Conservation (phyloP, 1,139 yeast genomes). For the Pichia inconspicua region DNA sequence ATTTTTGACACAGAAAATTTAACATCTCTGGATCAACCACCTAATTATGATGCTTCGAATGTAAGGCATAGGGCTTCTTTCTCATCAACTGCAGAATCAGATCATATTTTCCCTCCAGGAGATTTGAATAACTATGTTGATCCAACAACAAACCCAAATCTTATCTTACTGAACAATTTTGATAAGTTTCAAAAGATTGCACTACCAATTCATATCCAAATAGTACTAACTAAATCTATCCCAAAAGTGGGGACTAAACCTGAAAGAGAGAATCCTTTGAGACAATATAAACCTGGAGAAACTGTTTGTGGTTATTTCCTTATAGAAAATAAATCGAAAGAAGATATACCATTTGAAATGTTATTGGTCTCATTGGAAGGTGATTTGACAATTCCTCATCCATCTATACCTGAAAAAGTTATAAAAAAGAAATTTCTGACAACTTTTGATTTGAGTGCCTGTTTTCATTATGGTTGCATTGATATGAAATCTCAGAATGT, state of each 20-base stretch:
- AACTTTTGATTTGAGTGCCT: constrained; percentile 36
- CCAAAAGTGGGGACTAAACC: constrained; percentile 26
- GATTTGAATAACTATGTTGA: constrained; percentile 13
- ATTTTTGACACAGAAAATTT: constrained; percentile 19
- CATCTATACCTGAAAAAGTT: constrained; percentile 2
- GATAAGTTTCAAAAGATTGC: constrained; percentile 27
- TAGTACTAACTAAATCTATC: constrained; percentile 31
- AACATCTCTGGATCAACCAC: constrained; percentile 14
- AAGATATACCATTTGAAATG: constrained; percentile 45
- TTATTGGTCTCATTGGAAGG: constrained; percentile 56
- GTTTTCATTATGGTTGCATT: constrained; percentile 33
- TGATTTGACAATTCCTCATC: constrained; percentile 16
- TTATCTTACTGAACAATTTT: constrained; percentile 30
- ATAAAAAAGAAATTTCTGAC: constrained; percentile 29
- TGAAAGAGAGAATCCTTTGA: constrained; percentile 30
- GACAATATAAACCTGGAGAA: constrained; percentile 50
- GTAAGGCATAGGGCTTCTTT: not conserved
- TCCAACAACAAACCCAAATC: constrained; percentile 23
- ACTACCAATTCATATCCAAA: constrained; percentile 29
- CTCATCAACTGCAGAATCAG: not conserved
- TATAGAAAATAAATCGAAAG: constrained; percentile 36
- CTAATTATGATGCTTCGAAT: constrained; percentile 18
- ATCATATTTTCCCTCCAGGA: not conserved
- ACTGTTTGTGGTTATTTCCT: constrained; percentile 46
- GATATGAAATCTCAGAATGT: constrained; percentile 11